Conservation (phyloP, 371 early-diverging fungal species). For the Lichtheimia ramosa region DNA sequence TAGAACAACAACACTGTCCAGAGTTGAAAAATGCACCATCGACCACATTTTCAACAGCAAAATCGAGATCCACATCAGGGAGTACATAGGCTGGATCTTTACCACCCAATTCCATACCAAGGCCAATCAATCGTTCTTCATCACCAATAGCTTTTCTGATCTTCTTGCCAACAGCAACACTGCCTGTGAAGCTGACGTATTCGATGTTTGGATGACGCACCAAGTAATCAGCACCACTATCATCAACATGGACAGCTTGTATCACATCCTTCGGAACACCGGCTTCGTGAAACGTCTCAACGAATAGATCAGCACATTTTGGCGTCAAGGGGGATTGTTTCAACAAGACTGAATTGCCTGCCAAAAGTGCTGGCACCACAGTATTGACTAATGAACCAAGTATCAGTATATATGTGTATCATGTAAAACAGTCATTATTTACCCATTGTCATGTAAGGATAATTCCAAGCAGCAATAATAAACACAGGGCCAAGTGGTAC, state of each 20-base stretch:
- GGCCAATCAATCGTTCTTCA: constrained; percentile 66
- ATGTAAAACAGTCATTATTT: not conserved
- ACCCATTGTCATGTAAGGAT: constrained; percentile 45
- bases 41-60: constrained; percentile 73
- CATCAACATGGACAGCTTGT: constrained; percentile 64
- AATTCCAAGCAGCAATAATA: constrained; percentile 76
- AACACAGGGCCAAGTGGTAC: constrained; percentile 66
- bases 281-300: constrained; percentile 62
- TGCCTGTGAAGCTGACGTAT: constrained; percentile 84
- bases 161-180: constrained; percentile 73
- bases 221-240: constrained; percentile 48
- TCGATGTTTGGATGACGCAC: constrained; percentile 64
- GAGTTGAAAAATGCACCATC: constrained; percentile 87
- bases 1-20: constrained; percentile 85
- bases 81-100: constrained; percentile 88
- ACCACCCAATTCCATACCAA: constrained; percentile 84
- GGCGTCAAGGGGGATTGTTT: constrained; percentile 87
- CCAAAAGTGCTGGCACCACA: constrained; percentile 76
- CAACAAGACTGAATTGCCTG: constrained; percentile 79
- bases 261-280: constrained; percentile 74
- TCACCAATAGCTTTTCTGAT: constrained; percentile 63
- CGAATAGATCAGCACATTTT: constrained; percentile 73
- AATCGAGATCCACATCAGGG: constrained; percentile 70
- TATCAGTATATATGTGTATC: not conserved
- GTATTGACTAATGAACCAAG: constrained; percentile 58